These are phyloP conservation scores for Tausonia pullulans DNA, from an alignment of 1,284 basidiomycete genomes.

Conservation along the genomic window DNA sequence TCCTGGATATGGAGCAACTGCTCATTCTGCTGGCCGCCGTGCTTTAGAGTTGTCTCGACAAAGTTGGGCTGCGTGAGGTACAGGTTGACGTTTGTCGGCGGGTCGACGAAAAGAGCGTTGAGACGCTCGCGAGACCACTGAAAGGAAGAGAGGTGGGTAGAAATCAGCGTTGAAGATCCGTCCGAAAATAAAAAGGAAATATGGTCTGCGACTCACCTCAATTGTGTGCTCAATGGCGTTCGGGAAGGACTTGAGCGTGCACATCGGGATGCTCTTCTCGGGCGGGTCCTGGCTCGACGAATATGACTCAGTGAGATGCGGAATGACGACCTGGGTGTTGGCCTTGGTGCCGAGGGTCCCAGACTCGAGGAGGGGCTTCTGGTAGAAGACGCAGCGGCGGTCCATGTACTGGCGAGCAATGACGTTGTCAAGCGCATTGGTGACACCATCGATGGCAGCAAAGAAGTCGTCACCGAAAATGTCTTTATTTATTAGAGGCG, in stretches of 20 bases:
- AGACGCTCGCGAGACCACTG: conserved; percentile 93
- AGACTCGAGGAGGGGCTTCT: conserved; percentile 92
- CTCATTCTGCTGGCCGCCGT: conserved; percentile 78
- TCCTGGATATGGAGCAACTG: conserved; percentile 84
- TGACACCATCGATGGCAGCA: conserved; percentile 77
- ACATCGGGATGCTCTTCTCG: conserved; percentile 94
- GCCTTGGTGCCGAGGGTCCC: conserved; percentile 98
- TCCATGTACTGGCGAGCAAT: conserved; percentile 98
- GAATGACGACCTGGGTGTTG: conserved; percentile 93
- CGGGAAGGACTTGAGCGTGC: conserved; percentile 99
- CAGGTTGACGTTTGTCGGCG: conserved; percentile 85
- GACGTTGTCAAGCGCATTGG: conserved; percentile 99
- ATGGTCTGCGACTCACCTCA: conserved; percentile 44
- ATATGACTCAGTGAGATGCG: conserved; percentile 93
- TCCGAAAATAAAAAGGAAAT: background rate
- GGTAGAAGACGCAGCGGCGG: conserved; percentile 92
- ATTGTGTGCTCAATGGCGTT: conserved; percentile 99
- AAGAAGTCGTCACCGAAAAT: conserved; percentile 89
- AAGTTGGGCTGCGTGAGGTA: conserved; percentile 97
- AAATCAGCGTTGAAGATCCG: conserved; percentile 8
- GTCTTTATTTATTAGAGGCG: conserved; percentile 39
- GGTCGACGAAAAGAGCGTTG: conserved; percentile 87
- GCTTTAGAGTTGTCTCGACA: conserved; percentile 79
- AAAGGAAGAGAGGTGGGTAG: conserved; percentile 16
- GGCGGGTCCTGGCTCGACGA: conserved; percentile 98